phyloP scores from a whole-genome alignment of 257 asterid species.

The Linaria vulgaris region DNA sequence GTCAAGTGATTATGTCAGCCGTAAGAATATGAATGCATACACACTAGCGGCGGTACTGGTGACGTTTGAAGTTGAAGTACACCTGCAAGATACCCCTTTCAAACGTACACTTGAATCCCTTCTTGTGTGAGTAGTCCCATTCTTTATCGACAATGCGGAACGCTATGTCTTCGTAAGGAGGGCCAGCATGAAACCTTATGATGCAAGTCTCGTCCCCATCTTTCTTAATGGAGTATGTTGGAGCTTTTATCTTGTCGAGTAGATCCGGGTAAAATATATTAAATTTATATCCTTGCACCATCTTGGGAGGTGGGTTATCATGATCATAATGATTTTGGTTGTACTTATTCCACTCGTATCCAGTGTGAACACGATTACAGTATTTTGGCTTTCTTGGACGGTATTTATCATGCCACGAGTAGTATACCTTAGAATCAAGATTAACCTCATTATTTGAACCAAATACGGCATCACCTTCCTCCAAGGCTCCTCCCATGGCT shows the following conservation, averaged over 20 bases:
- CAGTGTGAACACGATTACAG: no score
- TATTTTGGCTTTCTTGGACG: no score
- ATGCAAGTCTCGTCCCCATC: constrained; percentile 91
- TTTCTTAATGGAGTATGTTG: no score
- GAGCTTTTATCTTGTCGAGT: no score
- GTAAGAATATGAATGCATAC: no score
- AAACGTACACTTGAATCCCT: constrained; percentile 75
- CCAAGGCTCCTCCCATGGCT: constrained; percentile 92
- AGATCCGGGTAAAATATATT: no score
- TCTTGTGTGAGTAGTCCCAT: constrained; percentile 86
- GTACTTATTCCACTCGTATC: no score
- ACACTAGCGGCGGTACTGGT: constrained; percentile 72
- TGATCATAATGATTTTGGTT: no score
- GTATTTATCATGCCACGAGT: no score
- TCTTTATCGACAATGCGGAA: constrained; percentile 78
- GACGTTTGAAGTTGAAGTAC: constrained; percentile 82
- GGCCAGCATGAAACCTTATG: constrained; percentile 79
- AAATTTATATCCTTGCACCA: no score
- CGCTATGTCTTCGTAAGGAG: constrained; percentile 90
- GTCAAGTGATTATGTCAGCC: no score
- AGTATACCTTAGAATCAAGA: constrained; percentile 73
- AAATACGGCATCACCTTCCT: constrained; percentile 86
- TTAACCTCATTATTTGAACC: constrained; percentile 81
- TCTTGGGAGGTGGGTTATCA: no score
- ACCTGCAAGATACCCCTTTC: constrained; percentile 76